These are phyloP conservation scores for Pythium sp. DNA, from an alignment of 352 stramenopile species.

Conservation along the genomic window DNA sequence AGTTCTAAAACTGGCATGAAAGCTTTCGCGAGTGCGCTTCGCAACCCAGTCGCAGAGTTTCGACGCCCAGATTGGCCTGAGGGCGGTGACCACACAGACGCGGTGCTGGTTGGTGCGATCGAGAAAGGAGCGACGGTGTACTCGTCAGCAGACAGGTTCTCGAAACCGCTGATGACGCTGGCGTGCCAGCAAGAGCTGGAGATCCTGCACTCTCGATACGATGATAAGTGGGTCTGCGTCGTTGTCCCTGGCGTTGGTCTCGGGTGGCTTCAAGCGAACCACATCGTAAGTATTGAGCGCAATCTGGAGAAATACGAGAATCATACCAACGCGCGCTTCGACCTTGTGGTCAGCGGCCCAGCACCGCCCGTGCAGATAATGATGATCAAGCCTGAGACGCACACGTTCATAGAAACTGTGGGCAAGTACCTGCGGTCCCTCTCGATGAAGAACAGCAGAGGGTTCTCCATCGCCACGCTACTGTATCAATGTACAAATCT, in stretches of 20 bases:
- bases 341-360: neutral
- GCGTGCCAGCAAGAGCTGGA: neutral
- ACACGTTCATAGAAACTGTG: neutral
- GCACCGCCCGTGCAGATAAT: neutral
- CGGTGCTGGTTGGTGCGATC: neutral
- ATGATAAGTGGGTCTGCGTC: neutral
- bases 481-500: neutral
- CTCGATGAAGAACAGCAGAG: neutral
- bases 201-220: neutral
- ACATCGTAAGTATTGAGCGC: neutral
- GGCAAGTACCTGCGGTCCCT: neutral
- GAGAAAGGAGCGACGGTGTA: neutral
- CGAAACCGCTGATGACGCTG: neutral
- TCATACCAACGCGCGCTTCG: neutral
- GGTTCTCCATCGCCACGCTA: neutral
- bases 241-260: neutral
- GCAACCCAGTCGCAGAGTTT: slow-evolving; percentile 2
- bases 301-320: neutral
- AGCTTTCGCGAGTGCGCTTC: neutral
- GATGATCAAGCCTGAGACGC: neutral
- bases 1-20: neutral
- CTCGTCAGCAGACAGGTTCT: neutral
- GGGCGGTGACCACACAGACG: neutral
- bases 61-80: neutral
- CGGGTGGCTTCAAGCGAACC: neutral